phyloP scores from a whole-genome alignment of 768 basidiomycete genomes.

The Amanita fuliginea region DNA sequence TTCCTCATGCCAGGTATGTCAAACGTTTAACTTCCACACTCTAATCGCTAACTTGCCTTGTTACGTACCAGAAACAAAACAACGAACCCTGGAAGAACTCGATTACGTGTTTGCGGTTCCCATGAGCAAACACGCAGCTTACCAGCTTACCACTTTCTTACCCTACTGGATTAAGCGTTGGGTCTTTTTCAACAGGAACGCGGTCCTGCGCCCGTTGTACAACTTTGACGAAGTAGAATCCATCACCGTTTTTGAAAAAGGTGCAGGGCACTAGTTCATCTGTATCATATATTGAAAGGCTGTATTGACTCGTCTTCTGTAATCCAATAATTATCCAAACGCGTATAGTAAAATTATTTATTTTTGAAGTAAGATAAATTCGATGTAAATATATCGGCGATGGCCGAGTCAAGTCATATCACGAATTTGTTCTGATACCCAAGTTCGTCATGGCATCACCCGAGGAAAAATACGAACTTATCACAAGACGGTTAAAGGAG shows the following conservation, averaged over 20 bases:
- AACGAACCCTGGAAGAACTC: constrained; percentile 39
- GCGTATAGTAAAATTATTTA: not conserved
- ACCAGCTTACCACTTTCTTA: constrained; percentile 33
- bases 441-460: constrained; percentile 19
- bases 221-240: constrained; percentile 40
- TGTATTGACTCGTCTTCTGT: not conserved
- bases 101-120: constrained; percentile 45
- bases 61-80: constrained; percentile 31
- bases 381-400: constrained; percentile 4
- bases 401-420: constrained; percentile 8
- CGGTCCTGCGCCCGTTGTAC: constrained; percentile 33
- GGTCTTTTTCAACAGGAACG: constrained; percentile 26
- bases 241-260: constrained; percentile 32
- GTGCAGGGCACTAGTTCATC: constrained; percentile 20
- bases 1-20: constrained; percentile 39
- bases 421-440: not conserved
- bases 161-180: constrained; percentile 42
- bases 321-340: not conserved
- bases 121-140: constrained; percentile 28
- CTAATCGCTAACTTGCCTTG: not conserved
- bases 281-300: not conserved
- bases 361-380: not conserved
- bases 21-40: not conserved
- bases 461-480: constrained; percentile 62
- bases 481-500: constrained; percentile 80